These are phyloP conservation scores for Magnolia changhungtana DNA, from an alignment of 164 flowering plant genomes.

Conservation along the genomic window DNA sequence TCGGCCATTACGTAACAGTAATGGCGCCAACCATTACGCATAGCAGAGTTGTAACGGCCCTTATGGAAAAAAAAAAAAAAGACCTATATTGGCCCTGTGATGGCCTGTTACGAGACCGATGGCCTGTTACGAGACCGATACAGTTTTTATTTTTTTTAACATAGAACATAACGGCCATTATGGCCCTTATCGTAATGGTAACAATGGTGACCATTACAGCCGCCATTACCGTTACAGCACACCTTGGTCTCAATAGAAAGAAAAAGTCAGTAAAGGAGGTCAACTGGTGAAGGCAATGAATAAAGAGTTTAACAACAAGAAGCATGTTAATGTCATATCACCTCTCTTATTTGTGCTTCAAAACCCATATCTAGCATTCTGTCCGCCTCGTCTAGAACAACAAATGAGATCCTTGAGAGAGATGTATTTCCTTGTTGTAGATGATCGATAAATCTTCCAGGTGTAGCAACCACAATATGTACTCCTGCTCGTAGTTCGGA, in stretches of 20 bases:
- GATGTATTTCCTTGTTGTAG: constrained; percentile 52
- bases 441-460: constrained; percentile 69
- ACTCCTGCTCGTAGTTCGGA: constrained; percentile 45
- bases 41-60: no score
- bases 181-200: no score
- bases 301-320: neutral
- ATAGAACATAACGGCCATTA: no score
- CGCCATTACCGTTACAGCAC: neutral
- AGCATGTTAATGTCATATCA: constrained; percentile 3
- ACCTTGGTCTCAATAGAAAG: neutral
- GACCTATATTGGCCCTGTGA: no score
- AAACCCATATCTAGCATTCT: constrained; percentile 81
- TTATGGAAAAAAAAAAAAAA: no score
- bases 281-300: neutral
- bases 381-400: constrained; percentile 73
- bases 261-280: neutral
- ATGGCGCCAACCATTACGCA: no score
- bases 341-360: constrained; percentile 54
- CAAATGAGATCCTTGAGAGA: constrained; percentile 44
- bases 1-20: no score
- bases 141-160: no score
- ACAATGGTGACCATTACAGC: neutral
- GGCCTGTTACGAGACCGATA: no score
- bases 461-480: constrained; percentile 65
- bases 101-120: no score